A percentile compares a stretch with the other conserved stretches of the same genome.
phyloP scores from a whole-genome alignment of 2,329 filamentous ascomycete genomes.

The Sporothrix luriei region DNA sequence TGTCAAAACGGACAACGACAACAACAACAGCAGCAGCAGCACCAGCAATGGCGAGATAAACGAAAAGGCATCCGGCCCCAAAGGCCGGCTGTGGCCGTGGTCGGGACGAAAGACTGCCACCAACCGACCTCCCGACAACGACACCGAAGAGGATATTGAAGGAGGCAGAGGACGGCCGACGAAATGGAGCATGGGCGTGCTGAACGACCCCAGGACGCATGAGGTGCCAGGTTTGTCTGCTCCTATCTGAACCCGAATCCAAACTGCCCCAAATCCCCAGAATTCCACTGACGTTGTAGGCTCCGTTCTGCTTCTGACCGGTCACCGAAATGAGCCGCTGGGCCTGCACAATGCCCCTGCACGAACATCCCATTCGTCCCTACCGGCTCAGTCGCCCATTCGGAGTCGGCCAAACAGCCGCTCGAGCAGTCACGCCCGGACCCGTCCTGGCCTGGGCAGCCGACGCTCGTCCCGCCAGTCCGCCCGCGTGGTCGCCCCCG shows the following conservation, averaged over 20 bases:
- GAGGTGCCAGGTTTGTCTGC: slow-evolving; percentile 74
- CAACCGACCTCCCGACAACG: not conserved
- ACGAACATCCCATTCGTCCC: slow-evolving; percentile 61
- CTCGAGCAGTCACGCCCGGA: not conserved
- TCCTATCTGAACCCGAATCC: slow-evolving; percentile 14
- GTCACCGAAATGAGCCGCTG: slow-evolving; percentile 61
- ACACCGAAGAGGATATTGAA: not conserved
- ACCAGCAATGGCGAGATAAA: slow-evolving; percentile 13
- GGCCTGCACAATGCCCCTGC: slow-evolving; percentile 60
- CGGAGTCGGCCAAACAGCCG: slow-evolving; percentile 8
- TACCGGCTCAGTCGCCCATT: slow-evolving; percentile 50
- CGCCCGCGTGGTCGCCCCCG: not conserved
- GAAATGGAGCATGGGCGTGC: slow-evolving; percentile 72
- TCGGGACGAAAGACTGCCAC: not conserved
- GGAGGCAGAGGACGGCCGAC: slow-evolving; percentile 37
- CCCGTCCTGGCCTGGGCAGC: slow-evolving; percentile 48
- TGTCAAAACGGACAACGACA: not conserved
- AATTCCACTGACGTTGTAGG: slow-evolving; percentile 46
- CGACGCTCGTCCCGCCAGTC: slow-evolving; percentile 26
- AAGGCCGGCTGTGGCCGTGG: slow-evolving; percentile 27
- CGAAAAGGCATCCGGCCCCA: not conserved
- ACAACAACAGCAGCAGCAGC: not conserved
- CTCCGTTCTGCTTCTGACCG: slow-evolving; percentile 60
- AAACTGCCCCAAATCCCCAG: not conserved
- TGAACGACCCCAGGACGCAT: slow-evolving; percentile 78